These are phyloP conservation scores for Coniochaeta sp. DNA, from an alignment of 2,329 filamentous ascomycete species.

Conservation along the genomic window DNA sequence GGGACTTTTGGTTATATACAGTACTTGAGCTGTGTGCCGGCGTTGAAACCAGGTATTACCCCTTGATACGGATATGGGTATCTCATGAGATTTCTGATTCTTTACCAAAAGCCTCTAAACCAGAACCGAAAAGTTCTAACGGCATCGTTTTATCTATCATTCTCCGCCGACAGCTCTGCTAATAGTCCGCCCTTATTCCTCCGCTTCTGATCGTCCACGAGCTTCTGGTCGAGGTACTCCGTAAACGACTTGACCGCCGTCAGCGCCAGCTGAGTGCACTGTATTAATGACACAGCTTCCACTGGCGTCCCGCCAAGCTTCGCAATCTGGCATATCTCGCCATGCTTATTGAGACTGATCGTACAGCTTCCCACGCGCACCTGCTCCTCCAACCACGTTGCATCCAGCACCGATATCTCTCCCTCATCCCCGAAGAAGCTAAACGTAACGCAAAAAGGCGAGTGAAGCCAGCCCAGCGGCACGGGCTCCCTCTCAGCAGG, in stretches of 20 bases:
- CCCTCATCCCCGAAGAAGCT: conserved; percentile 72
- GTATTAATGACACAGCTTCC: conserved; percentile 70
- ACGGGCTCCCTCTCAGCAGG: conserved; percentile 83
- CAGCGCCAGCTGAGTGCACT: conserved; percentile 68
- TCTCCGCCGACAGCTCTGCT: conserved; percentile 74
- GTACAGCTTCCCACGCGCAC: conserved; percentile 66
- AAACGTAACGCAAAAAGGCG: conserved; percentile 86
- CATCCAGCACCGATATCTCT: conserved; percentile 65
- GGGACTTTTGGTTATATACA: not conserved
- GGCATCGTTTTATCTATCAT: conserved; percentile 56
- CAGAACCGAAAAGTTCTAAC: conserved; percentile 3
- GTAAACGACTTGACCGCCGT: conserved; percentile 77
- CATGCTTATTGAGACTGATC: conserved; percentile 81
- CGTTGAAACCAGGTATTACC: not conserved
- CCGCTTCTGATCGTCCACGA: conserved; percentile 72
- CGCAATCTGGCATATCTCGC: conserved; percentile 84
- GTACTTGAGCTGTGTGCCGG: not conserved
- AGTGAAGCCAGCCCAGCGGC: conserved; percentile 82
- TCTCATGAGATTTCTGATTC: conserved; percentile 21
- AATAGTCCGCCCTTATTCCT: conserved; percentile 73
- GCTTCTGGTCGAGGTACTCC: conserved; percentile 60
- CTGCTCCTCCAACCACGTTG: conserved; percentile 69
- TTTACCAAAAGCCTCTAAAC: conserved; percentile 4
- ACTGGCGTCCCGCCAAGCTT: conserved; percentile 83
- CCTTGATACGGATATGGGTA: conserved; percentile 22